Evolutionary conservation across 192 early-diverging fungal genomes (phyloP), one percentile per base, ranked within the genome.

Genomic region (Coemansia sp.): DNA sequence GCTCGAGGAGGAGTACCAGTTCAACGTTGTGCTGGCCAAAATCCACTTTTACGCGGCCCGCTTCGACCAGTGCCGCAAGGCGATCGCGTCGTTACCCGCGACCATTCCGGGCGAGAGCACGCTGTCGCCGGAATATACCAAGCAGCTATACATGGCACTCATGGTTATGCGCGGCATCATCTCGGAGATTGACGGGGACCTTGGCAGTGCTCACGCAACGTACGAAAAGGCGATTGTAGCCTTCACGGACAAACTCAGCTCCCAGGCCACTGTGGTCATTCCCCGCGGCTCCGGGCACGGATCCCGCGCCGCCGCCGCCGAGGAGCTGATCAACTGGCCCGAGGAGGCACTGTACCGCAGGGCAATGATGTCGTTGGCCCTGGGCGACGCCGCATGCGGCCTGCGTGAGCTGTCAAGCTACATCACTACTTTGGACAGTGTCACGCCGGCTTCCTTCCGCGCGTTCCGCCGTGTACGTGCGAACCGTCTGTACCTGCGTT

Each of bases 311-410:
- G 70, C 68, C 38, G 39, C 47, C 34, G 36, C 65, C 8, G 71
- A 77, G 36, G 81, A 87, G 44, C 61, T 83, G 21, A 41, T 69
- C 9, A 68, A 81, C 38, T 87, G 87, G 84, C 52, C 75, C 8
- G 85, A 89, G 43, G 76, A 83, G 45, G 81, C 81, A 13, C 54
- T 89, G 49, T 89, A 87, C 59, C 79, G 82, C 19, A 75, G 73
- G 3, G 55, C 74, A 5, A 60, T 86, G 48, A 43, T 83, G 31
- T 38, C 56, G 22, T 32, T 70, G 52, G 44, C 55, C 33, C 56
- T 57, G 18, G 53, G 36, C 47, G 55, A 47, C 30, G 45, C 18
- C 3, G 22, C 35, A n/a, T 18, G 21, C 17, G 48, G 56, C 17
- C 2, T 55, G 32, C 36, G 25, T 17, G 38, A 41, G 27, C 35